phyloP scores from a whole-genome alignment of 1,139 yeast genomes.

The Candida tetrigidarum region DNA sequence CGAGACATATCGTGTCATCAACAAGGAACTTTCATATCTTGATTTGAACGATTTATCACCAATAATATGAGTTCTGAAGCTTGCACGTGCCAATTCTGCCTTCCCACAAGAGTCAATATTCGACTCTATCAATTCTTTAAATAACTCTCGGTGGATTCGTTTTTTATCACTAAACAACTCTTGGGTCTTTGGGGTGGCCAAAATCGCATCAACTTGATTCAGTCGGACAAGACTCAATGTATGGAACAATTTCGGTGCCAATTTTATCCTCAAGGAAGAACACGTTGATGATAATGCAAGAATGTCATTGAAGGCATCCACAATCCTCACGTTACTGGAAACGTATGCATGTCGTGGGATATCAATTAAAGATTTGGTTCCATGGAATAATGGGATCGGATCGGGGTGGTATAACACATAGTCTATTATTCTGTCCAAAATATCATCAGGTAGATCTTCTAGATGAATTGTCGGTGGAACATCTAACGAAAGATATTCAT shows the following conservation, averaged over 20 bases:
- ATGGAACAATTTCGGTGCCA: constrained; percentile 27
- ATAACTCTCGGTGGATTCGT: constrained; percentile 25
- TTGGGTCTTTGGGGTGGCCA: constrained; percentile 26
- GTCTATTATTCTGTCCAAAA: constrained; percentile 21
- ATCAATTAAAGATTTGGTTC: background rate
- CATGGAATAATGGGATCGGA: background rate
- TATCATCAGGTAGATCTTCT: constrained; percentile 24
- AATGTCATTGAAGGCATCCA: constrained; percentile 19
- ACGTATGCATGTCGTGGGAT: constrained; percentile 18
- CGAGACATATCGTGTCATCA: constrained; percentile 26
- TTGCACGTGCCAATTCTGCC: constrained; percentile 25
- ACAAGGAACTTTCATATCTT: constrained; percentile 22
- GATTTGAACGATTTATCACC: constrained; percentile 23
- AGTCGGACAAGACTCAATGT: constrained; percentile 29
- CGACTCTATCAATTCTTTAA: constrained; percentile 25
- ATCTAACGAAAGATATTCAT: background rate
- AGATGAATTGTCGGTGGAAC: constrained; percentile 8
- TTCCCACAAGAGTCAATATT: constrained; percentile 24
- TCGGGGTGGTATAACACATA: constrained; percentile 19
- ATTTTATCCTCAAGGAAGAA: constrained; percentile 22
- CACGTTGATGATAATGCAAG: constrained; percentile 33
- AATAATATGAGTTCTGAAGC: constrained; percentile 18
- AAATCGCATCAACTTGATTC: constrained; percentile 34
- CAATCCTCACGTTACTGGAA: constrained; percentile 19
- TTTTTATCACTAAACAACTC: constrained; percentile 27